phyloP scores from a whole-genome alignment of 148 eudicot genomes.

The Persicaria maculosa region DNA sequence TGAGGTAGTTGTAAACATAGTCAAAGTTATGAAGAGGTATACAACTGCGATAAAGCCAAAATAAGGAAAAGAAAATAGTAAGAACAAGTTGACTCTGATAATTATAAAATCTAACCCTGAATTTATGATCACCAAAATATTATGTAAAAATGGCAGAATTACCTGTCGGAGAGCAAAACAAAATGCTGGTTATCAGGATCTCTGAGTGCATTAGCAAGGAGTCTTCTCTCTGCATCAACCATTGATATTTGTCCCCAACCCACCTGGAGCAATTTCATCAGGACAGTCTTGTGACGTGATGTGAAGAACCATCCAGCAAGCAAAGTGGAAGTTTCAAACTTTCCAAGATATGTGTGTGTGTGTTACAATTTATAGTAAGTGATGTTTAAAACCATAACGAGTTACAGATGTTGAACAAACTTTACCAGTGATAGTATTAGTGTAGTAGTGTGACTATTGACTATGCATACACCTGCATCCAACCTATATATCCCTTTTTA shows the following conservation, averaged over 20 bases:
- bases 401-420: not conserved
- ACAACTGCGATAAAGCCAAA: slow-evolving; percentile 35
- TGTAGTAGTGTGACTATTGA: not conserved
- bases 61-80: slow-evolving; percentile 4
- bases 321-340: no score
- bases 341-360: no score
- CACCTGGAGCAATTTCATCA: slow-evolving; percentile 28
- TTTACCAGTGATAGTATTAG: not conserved
- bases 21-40: slow-evolving; percentile 59
- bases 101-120: not conserved
- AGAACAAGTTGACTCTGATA: not conserved
- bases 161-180: slow-evolving; percentile 62
- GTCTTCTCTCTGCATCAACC: slow-evolving; percentile 72
- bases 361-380: no score
- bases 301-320: no score
- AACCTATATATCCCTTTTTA: not conserved
- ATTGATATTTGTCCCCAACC: slow-evolving; percentile 59
- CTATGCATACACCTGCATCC: not conserved
- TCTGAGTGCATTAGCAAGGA: slow-evolving; percentile 48
- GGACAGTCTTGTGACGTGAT: no score
- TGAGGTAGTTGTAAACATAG: slow-evolving; percentile 52
- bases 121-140: not conserved
- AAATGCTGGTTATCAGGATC: slow-evolving; percentile 60
- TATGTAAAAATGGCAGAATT: not conserved
- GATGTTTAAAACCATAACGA: not conserved